Percentiles rank a stretch among this genome's conserved stretches.
phyloP scores from a whole-genome alignment of 2,329 filamentous ascomycete genomes.

The Diaporthe caulivora region DNA sequence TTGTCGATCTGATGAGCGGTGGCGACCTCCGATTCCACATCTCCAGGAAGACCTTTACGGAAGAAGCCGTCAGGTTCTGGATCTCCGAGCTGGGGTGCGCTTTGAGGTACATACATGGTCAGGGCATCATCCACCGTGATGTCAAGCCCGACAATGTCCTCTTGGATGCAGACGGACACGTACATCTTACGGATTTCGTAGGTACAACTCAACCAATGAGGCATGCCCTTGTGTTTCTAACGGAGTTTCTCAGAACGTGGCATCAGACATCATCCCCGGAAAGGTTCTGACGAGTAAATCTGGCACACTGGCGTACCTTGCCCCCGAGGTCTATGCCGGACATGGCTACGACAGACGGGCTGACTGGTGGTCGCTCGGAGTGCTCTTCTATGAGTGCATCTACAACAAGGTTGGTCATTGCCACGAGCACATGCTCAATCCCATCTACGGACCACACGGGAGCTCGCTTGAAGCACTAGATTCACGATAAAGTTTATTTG shows the following conservation, averaged over 20 bases:
- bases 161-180: slow-evolving; percentile 89
- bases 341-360: slow-evolving; percentile 90
- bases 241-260: slow-evolving; percentile 80
- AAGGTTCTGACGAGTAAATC: slow-evolving; percentile 94
- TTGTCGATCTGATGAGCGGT: slow-evolving; percentile 98
- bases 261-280: slow-evolving; percentile 88
- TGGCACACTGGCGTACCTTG: slow-evolving; percentile 93
- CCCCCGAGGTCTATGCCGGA: slow-evolving; percentile 93
- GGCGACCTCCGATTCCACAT: slow-evolving; percentile 98
- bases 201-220: slow-evolving; percentile 50
- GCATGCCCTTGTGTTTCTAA: slow-evolving; percentile 49
- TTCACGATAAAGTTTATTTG: slow-evolving; percentile 22
- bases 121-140: slow-evolving; percentile 91
- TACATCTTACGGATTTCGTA: slow-evolving; percentile 98
- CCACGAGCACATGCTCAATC: slow-evolving; percentile 1
- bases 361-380: slow-evolving; percentile 98
- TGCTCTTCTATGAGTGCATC: slow-evolving; percentile 99
- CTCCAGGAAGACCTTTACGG: slow-evolving; percentile 96
- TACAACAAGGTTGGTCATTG: slow-evolving; percentile 85
- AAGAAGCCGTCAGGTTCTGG: slow-evolving; percentile 97
- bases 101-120: slow-evolving; percentile 84
- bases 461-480: slow-evolving; percentile 27
- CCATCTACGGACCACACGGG: not conserved
- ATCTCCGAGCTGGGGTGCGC: slow-evolving; percentile 95
- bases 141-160: slow-evolving; percentile 94